Percentiles rank a stretch among this genome's conserved stretches.
Conservation (phyloP, 257 asterid species). For the Cynanchum wilfordii region DNA sequence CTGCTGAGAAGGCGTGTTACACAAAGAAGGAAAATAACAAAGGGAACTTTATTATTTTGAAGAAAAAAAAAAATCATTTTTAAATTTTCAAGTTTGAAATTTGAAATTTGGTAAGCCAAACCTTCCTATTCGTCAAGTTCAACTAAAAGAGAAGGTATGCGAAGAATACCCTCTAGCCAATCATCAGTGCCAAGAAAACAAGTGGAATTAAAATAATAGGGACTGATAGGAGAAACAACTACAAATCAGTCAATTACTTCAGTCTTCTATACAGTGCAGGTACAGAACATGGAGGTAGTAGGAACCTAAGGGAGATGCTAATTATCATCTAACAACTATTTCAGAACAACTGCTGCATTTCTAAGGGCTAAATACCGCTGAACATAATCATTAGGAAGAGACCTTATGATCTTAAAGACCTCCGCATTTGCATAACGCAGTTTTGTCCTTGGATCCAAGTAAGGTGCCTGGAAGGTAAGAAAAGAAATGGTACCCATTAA, state of each 20-base stretch:
- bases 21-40: too few relatives aligned
- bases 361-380: slow-evolving; percentile 90
- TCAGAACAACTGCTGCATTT: slow-evolving; percentile 84
- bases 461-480: slow-evolving; percentile 66
- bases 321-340: slow-evolving; percentile 30
- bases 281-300: background rate
- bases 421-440: slow-evolving; percentile 82
- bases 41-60: too few relatives aligned
- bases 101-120: too few relatives aligned
- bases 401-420: slow-evolving; percentile 75
- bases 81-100: too few relatives aligned
- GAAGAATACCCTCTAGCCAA: background rate
- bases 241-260: background rate
- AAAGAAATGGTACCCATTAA: background rate
- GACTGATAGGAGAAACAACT: background rate
- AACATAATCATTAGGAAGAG: slow-evolving; percentile 87
- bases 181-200: background rate
- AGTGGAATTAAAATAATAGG: too few relatives aligned
- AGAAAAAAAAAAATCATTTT: too few relatives aligned
- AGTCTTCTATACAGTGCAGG: background rate
- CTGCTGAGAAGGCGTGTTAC: too few relatives aligned
- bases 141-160: too few relatives aligned
- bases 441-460: slow-evolving; percentile 90
- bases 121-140: too few relatives aligned
- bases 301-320: background rate